A percentile compares a stretch with the other conserved stretches of the same genome.
Conservation (phyloP, 805 yeast species). For the Cyberlindnera petersonii region DNA sequence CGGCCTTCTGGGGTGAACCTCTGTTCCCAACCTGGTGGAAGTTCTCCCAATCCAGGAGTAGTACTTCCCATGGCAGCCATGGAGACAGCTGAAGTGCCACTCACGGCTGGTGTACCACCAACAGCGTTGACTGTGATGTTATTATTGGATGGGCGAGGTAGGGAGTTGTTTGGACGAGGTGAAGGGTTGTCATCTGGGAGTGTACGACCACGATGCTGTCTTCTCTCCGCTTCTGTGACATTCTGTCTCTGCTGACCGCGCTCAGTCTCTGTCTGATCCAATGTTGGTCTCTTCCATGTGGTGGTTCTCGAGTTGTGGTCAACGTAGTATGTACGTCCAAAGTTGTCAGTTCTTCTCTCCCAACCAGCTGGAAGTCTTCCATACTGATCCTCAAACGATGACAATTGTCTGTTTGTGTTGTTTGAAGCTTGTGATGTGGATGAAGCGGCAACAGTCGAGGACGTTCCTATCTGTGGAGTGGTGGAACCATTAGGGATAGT, state of each 20-base stretch:
- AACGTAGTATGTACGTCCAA: slow-evolving; percentile 95
- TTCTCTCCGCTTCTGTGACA: slow-evolving; percentile 81
- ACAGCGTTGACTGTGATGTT: slow-evolving; percentile 47
- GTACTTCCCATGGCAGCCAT: slow-evolving; percentile 76
- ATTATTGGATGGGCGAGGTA: slow-evolving; percentile 25
- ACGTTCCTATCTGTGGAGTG: slow-evolving; percentile 22
- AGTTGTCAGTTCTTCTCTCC: slow-evolving; percentile 97
- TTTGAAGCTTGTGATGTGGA: slow-evolving; percentile 26
- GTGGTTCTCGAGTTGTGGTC: slow-evolving; percentile 97
- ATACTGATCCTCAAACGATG: slow-evolving; percentile 94
- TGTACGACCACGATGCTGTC: slow-evolving; percentile 86
- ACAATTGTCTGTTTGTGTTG: slow-evolving; percentile 55
- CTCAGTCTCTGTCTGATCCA: slow-evolving; percentile 72
- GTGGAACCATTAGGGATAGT: slow-evolving; percentile 14
- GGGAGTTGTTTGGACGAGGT: slow-evolving; percentile 29
- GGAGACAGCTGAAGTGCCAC: slow-evolving; percentile 58
- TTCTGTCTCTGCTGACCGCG: slow-evolving; percentile 55
- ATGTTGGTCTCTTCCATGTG: slow-evolving; percentile 97
- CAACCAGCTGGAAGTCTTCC: slow-evolving; percentile 98
- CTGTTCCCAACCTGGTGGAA: slow-evolving; percentile 99
- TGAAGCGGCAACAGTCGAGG: slow-evolving; percentile 16
- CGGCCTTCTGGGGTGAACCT: slow-evolving; percentile 97
- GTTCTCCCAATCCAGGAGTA: slow-evolving; percentile 92
- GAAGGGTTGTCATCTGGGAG: slow-evolving; percentile 66
- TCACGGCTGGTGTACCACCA: slow-evolving; percentile 40